phyloP scores from a whole-genome alignment of 371 early-diverging fungal species.

The Mucor circinelloides region DNA sequence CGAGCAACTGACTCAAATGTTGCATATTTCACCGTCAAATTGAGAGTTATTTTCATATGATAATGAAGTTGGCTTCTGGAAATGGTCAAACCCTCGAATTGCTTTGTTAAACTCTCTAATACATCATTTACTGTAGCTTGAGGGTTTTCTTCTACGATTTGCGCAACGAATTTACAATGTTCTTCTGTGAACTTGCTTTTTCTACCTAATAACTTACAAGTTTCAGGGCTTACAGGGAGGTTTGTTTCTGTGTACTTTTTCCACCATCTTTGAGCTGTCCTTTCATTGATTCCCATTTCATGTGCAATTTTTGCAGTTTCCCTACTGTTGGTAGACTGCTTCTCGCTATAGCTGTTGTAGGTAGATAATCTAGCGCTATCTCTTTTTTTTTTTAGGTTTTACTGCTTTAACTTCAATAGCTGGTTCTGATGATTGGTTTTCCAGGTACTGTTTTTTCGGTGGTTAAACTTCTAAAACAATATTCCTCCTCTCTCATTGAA shows the following conservation, averaged over 20 bases:
- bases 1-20: too few relatives aligned
- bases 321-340: slow-evolving; percentile 10
- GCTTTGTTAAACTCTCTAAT: too few relatives aligned
- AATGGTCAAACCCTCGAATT: too few relatives aligned
- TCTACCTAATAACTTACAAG: slow-evolving; percentile 10
- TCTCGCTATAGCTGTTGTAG: slow-evolving; percentile 12
- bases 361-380: slow-evolving; percentile 11
- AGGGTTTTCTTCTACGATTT: too few relatives aligned
- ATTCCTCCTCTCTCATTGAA: slow-evolving; percentile 9
- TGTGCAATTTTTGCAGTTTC: slow-evolving; percentile 14
- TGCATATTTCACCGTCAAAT: too few relatives aligned
- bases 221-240: slow-evolving; percentile 11
- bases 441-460: slow-evolving; percentile 1
- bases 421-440: slow-evolving; percentile 10
- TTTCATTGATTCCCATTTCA: slow-evolving; percentile 11
- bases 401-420: slow-evolving; percentile 12
- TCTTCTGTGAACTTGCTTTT: slow-evolving; percentile 11
- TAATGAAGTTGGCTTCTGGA: slow-evolving; percentile 9
- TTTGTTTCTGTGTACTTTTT: slow-evolving; percentile 12
- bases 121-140: too few relatives aligned
- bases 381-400: slow-evolving; percentile 10
- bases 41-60: too few relatives aligned
- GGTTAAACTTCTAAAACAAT: slow-evolving; percentile 7
- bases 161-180: slow-evolving; percentile 12
- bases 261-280: slow-evolving; percentile 12